Evolutionary conservation across 306 rosid genomes (phyloP).

Genomic region (Glycine soja): DNA sequence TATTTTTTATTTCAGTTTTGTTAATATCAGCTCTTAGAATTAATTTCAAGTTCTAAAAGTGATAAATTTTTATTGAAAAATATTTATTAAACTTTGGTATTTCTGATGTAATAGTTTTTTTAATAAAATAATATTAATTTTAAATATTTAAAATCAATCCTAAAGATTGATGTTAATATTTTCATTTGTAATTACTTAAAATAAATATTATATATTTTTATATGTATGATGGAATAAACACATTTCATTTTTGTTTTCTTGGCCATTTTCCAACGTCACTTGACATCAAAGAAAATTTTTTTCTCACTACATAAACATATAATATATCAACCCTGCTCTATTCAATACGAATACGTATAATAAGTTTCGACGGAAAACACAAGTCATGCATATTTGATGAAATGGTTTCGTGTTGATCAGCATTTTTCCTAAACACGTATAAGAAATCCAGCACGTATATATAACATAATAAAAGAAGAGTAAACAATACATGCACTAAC

Average conservation of each 20-base stretch:
- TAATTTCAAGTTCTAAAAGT: neutral
- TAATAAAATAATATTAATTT: neutral
- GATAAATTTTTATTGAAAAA: neutral
- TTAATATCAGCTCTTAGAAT: too few species aligned
- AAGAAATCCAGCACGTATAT: neutral
- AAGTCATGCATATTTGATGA: conserved; percentile 2
- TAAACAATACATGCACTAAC: too few species aligned
- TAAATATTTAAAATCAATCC: neutral
- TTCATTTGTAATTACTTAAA: neutral
- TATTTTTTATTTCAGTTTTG: too few species aligned
- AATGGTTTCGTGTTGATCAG: neutral
- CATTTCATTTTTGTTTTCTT: neutral
- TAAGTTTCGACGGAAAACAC: neutral
- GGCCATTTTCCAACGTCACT: neutral
- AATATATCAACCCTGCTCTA: neutral
- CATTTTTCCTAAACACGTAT: neutral
- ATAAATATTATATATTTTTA: neutral
- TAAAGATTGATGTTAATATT: neutral
- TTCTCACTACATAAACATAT: neutral
- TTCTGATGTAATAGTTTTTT: neutral
- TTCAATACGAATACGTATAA: neutral
- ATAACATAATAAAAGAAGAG: neutral
- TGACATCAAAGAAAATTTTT: neutral
- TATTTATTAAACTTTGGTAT: neutral
- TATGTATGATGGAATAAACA: neutral